phyloP scores from a whole-genome alignment of 495 filamentous ascomycete species.

The Endocarpon pusillum region DNA sequence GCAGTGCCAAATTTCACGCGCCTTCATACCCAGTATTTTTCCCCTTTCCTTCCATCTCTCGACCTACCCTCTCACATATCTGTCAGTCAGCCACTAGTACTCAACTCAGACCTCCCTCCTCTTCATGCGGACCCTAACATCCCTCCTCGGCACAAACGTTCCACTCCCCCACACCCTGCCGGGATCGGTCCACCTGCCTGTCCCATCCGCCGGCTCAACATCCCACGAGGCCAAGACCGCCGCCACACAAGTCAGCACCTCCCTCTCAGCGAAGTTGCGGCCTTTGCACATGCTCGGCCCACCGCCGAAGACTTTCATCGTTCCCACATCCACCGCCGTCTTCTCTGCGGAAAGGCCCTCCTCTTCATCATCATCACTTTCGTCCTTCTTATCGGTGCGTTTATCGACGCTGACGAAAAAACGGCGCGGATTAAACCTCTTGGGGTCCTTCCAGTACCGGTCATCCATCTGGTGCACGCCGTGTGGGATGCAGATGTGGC shows the following conservation, averaged over 20 bases:
- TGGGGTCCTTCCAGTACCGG: slow-evolving; percentile 28
- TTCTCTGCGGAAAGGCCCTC: no score
- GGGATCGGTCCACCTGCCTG: slow-evolving; percentile 15
- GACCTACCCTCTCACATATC: no score
- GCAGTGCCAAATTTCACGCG: no score
- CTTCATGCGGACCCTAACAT: slow-evolving; percentile 22
- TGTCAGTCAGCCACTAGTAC: no score
- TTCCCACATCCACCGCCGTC: slow-evolving; percentile 11
- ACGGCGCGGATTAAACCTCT: slow-evolving; percentile 33
- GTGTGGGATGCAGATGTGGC: slow-evolving; percentile 30
- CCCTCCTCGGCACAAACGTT: slow-evolving; percentile 20
- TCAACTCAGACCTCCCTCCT: slow-evolving; percentile 18
- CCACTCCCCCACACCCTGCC: slow-evolving; percentile 18
- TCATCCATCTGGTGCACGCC: slow-evolving; percentile 33
- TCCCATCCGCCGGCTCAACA: slow-evolving; percentile 22
- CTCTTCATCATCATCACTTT: no score
- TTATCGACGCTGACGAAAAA: slow-evolving; percentile 25
- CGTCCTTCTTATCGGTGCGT: slow-evolving; percentile 5
- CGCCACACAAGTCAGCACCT: slow-evolving; percentile 30
- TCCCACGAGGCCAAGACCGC: slow-evolving; percentile 35
- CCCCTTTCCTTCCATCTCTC: no score
- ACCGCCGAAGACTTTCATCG: slow-evolving; percentile 29
- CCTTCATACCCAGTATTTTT: no score
- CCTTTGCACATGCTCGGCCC: slow-evolving; percentile 29
- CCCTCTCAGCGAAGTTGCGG: slow-evolving; percentile 29